A percentile compares a stretch with the other conserved stretches of the same genome.
Conservation (phyloP, 768 basidiomycete genomes). For the Serendipita sp. region DNA sequence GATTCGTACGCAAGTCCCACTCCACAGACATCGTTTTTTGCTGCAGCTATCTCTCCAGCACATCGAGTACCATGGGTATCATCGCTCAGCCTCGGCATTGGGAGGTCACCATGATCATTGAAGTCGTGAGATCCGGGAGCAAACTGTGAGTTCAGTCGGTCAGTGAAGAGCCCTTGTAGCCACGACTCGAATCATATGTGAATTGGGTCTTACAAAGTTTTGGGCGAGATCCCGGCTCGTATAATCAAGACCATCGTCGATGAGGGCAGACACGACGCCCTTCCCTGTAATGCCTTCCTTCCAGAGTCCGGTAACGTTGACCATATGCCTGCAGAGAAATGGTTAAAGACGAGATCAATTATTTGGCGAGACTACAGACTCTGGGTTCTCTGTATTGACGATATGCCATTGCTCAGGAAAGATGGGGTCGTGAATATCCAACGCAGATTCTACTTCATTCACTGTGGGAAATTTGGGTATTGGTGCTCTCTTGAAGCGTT, state of each 20-base stretch:
- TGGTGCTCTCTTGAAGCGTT: slow-evolving; percentile 12
- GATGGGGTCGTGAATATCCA: slow-evolving; percentile 28
- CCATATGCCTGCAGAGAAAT: slow-evolving; percentile 16
- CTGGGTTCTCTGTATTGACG: slow-evolving; percentile 26
- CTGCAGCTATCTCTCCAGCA: slow-evolving; percentile 34
- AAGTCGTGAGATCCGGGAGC: slow-evolving; percentile 33
- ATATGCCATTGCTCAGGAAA: slow-evolving; percentile 33
- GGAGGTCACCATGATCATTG: slow-evolving; percentile 32
- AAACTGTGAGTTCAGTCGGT: slow-evolving; percentile 17
- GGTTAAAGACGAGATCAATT: background rate
- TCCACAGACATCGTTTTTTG: slow-evolving; percentile 34
- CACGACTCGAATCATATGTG: too few relatives aligned
- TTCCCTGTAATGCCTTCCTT: slow-evolving; percentile 26
- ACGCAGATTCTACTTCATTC: slow-evolving; percentile 15
- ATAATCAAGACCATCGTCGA: slow-evolving; percentile 35
- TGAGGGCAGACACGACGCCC: slow-evolving; percentile 29
- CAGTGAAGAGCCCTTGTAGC: background rate
- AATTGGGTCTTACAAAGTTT: slow-evolving; percentile 26
- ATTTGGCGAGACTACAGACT: slow-evolving; percentile 8
- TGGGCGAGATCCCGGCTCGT: slow-evolving; percentile 28
- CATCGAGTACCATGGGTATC: slow-evolving; percentile 37
- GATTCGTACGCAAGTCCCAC: slow-evolving; percentile 32
- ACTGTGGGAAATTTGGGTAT: slow-evolving; percentile 4
- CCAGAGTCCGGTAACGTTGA: slow-evolving; percentile 34
- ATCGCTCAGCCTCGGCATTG: slow-evolving; percentile 30